Evolutionary conservation across 1,284 basidiomycete species (phyloP).

Genomic region (Taiwanofungus camphoratus): DNA sequence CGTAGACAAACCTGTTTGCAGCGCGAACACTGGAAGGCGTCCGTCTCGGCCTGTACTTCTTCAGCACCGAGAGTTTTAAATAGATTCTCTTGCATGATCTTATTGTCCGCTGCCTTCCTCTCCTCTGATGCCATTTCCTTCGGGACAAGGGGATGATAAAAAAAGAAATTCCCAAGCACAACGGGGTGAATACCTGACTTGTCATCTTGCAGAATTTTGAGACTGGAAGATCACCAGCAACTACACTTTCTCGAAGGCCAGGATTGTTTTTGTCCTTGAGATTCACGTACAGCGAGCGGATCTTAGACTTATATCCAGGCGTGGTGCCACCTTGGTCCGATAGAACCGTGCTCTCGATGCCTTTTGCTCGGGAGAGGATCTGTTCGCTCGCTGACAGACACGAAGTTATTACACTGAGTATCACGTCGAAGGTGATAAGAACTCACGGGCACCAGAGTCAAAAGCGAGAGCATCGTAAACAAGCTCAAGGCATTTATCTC

Average conservation of each 20-base stretch:
- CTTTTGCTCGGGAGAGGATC: conserved; percentile 52
- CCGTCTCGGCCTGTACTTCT: conserved; percentile 91
- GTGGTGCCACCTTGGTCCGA: conserved; percentile 40
- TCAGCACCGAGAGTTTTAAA: conserved; percentile 90
- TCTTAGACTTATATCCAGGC: conserved; percentile 70
- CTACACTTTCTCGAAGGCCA: conserved; percentile 76
- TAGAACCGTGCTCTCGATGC: conserved; percentile 55
- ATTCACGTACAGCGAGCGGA: conserved; percentile 88
- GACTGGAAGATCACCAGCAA: conserved; percentile 72
- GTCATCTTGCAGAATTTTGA: conserved; percentile 77
- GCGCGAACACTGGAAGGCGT: conserved; percentile 94
- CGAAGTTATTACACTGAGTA: not conserved
- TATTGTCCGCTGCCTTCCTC: conserved; percentile 75
- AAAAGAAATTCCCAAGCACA: not conserved
- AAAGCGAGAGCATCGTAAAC: conserved; percentile 86
- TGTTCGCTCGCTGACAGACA: conserved; percentile 51
- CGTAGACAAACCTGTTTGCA: conserved; percentile 68
- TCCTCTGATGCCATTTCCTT: conserved; percentile 97
- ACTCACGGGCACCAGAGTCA: conserved; percentile 84
- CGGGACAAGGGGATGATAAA: not conserved
- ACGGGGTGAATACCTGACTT: conserved; percentile 52
- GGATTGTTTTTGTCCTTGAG: conserved; percentile 96
- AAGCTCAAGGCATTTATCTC: conserved; percentile 88
- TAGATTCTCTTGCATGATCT: conserved; percentile 84
- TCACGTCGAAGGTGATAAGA: conserved; percentile 1